Evolutionary conservation across 2,329 filamentous ascomycete genomes (phyloP), one percentile per base, ranked within the genome.

Genomic region (Cladophialophora immunda): DNA sequence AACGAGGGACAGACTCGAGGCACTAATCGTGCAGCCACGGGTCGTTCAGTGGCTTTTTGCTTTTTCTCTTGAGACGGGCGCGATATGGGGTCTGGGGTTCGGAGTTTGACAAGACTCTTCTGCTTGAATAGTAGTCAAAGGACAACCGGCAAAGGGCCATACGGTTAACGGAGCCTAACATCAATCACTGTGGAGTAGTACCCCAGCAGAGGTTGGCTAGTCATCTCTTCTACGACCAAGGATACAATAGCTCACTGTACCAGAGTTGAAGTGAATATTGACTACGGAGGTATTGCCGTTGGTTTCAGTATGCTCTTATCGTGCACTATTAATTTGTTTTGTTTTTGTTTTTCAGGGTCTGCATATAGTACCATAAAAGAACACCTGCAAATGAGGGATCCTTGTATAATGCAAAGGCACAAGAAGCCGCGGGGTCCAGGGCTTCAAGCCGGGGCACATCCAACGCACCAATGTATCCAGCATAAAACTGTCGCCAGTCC

Each of bases 261-360:
- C 19, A 25, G 45, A 25, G 9, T 13, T 25, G 19, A 13, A 25
- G 19, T 25, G 19, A 50, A 25, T 50, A 25, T 50, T 2, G 17
- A 6, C 45, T 13, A 50, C n/a, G 9, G 3, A 3, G 9, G 45
- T 8, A 8, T 22, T 5, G 15, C 45, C 4, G 3, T 50, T 50
- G 11, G 4, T 38, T 8, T 22, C 38, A 45, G 38, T 4, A 25
- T 50, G 19, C 19, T 25, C 45, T 50, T 4, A 25, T 50, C 9
- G 45, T 50, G 45, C 45, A 50, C 2, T 50, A 50, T 50, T 50
- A 25, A 50, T 50, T 13, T 50, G n/a, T 25, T 50, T 41, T 34
- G 4, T 17, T 41, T 41, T 15, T 38, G 11, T 38, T 41, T 41
- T 41, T 9, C 36, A 11, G 9, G 36, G 15, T 47, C n/a, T 47